Evolutionary conservation across 208 protist species (phyloP).

Genomic region (Trypanosoma platydactyli): DNA sequence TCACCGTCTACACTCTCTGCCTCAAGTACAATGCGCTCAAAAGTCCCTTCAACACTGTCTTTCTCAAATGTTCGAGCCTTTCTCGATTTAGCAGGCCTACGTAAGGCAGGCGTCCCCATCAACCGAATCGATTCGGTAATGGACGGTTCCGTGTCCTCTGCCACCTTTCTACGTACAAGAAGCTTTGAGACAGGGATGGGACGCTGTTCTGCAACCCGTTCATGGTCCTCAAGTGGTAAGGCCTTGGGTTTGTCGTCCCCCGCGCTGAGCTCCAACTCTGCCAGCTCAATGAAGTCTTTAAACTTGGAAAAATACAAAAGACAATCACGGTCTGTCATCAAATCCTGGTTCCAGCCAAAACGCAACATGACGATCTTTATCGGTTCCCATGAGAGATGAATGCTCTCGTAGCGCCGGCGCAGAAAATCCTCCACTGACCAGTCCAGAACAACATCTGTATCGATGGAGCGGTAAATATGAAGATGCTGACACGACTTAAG

Average conservation of each 20-base stretch:
- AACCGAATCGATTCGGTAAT: slow-evolving; percentile 87
- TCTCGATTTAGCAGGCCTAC: slow-evolving; percentile 42
- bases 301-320: slow-evolving; percentile 85
- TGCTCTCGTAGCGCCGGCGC: slow-evolving; percentile 88
- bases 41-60: slow-evolving; percentile 43
- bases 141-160: slow-evolving; percentile 75
- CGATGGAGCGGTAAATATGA: slow-evolving; percentile 76
- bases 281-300: slow-evolving; percentile 75
- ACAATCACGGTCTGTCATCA: slow-evolving; percentile 75
- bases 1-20: slow-evolving; percentile 71
- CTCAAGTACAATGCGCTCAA: slow-evolving; percentile 53
- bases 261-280: slow-evolving; percentile 55
- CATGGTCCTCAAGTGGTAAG: slow-evolving; percentile 64
- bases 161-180: slow-evolving; percentile 65
- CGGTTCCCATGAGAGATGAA: slow-evolving; percentile 90
- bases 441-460: slow-evolving; percentile 82
- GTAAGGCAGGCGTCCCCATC: slow-evolving; percentile 72
- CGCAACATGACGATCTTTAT: slow-evolving; percentile 78
- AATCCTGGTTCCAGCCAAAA: slow-evolving; percentile 75
- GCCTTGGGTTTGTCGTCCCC: slow-evolving; percentile 48
- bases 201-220: slow-evolving; percentile 40
- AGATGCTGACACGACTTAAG: slow-evolving; percentile 52
- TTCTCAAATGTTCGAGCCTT: slow-evolving; percentile 39
- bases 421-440: slow-evolving; percentile 90
- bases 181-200: slow-evolving; percentile 65